These are phyloP conservation scores for Sclerotinia minor DNA, from an alignment of 2,329 filamentous ascomycete species.

Conservation along the genomic window DNA sequence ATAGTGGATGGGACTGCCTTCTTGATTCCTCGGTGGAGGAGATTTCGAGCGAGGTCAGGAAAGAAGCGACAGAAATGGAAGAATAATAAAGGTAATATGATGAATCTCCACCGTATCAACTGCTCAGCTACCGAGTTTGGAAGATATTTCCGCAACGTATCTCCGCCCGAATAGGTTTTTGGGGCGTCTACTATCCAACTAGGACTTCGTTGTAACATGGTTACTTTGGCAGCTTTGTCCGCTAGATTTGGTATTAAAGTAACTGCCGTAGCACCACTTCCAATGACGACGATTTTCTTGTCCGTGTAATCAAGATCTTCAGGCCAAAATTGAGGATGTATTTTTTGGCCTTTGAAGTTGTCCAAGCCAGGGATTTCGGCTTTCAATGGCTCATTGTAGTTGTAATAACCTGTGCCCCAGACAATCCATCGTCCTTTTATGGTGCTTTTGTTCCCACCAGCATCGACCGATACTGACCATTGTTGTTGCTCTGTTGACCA, in stretches of 20 bases:
- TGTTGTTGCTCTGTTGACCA: slow-evolving; percentile 56
- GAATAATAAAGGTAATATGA: slow-evolving; percentile 51
- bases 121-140: slow-evolving; percentile 47
- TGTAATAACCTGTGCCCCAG: slow-evolving; percentile 64
- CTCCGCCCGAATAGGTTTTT: slow-evolving; percentile 34
- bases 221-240: slow-evolving; percentile 63
- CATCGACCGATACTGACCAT: slow-evolving; percentile 53
- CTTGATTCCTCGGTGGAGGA: slow-evolving; percentile 50
- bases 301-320: slow-evolving; percentile 62
- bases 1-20: slow-evolving; percentile 55
- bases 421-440: slow-evolving; percentile 52
- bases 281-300: slow-evolving; percentile 47
- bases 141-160: slow-evolving; percentile 38
- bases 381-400: slow-evolving; percentile 57
- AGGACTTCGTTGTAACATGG: slow-evolving; percentile 79
- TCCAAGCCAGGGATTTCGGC: slow-evolving; percentile 58
- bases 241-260: slow-evolving; percentile 72
- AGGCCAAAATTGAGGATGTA: slow-evolving; percentile 77
- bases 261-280: slow-evolving; percentile 70
- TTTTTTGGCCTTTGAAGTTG: slow-evolving; percentile 57
- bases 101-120: slow-evolving; percentile 51
- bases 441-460: slow-evolving; percentile 39
- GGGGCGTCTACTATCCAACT: slow-evolving; percentile 58
- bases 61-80: slow-evolving; percentile 54
- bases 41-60: slow-evolving; percentile 50